Conservation (phyloP, 1,284 basidiomycete species). For the Agaricales sp. region DNA sequence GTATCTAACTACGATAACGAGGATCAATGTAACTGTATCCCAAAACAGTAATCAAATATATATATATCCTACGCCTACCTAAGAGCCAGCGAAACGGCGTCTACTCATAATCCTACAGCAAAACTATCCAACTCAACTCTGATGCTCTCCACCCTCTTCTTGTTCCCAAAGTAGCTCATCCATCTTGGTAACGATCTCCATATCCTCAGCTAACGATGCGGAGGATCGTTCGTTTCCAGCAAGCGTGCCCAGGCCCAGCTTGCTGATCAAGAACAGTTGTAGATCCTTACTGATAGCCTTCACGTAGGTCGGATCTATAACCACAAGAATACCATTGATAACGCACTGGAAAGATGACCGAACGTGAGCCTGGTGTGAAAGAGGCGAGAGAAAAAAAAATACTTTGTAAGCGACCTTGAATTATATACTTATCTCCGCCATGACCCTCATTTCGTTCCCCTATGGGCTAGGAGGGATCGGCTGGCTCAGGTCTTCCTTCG, state of each 20-base stretch:
- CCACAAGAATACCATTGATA: conserved; percentile 34
- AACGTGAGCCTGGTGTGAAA: background rate
- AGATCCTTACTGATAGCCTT: conserved; percentile 24
- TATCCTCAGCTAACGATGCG: conserved; percentile 32
- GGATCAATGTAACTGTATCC: too few species aligned
- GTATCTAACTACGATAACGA: too few species aligned
- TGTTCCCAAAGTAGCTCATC: conserved; percentile 18
- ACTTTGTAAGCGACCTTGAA: conserved; percentile 41
- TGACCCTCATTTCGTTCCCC: conserved; percentile 35
- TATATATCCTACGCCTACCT: too few species aligned
- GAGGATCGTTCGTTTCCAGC: conserved; percentile 26
- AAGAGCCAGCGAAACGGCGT: too few species aligned
- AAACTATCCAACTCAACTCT: conserved; percentile 23
- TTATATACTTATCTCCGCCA: conserved; percentile 41
- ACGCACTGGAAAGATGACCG: conserved; percentile 23
- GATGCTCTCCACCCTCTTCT: conserved; percentile 18
- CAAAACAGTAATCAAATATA: too few species aligned
- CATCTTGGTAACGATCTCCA: conserved; percentile 22
- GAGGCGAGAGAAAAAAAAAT: conserved; percentile 7
- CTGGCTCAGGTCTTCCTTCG: conserved; percentile 26
- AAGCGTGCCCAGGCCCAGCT: conserved; percentile 26
- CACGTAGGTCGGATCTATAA: conserved; percentile 35
- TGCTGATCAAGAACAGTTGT: conserved; percentile 25
- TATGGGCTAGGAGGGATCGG: conserved; percentile 28
- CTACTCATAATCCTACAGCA: too few species aligned